Percentiles rank a stretch among this genome's conserved stretches.
phyloP scores from a whole-genome alignment of 768 basidiomycete species.

The Strobilomyces dryophilus region DNA sequence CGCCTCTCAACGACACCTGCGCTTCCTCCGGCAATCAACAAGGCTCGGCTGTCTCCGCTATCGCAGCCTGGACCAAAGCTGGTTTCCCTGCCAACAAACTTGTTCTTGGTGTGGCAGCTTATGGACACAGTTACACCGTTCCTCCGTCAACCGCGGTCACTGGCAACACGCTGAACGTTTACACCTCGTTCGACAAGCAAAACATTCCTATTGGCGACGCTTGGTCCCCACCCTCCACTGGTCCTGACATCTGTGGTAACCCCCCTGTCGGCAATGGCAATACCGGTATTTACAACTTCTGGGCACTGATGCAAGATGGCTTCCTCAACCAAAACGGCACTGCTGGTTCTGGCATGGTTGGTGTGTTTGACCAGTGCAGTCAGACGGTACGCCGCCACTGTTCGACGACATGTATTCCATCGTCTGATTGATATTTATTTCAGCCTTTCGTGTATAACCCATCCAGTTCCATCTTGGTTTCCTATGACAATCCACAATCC shows the following conservation, averaged over 20 bases:
- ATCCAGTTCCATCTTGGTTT: constrained; percentile 49
- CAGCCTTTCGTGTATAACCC: constrained; percentile 69
- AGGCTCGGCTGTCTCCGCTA: constrained; percentile 74
- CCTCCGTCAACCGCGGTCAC: constrained; percentile 21
- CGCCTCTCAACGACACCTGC: constrained; percentile 80
- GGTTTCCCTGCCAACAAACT: constrained; percentile 72
- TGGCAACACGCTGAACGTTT: constrained; percentile 36
- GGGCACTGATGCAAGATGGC: constrained; percentile 55
- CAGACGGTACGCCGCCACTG: constrained; percentile 62
- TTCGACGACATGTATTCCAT: not conserved
- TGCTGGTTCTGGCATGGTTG: constrained; percentile 50
- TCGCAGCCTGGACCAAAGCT: constrained; percentile 70
- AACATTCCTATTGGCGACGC: constrained; percentile 49
- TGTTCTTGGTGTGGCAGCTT: constrained; percentile 80
- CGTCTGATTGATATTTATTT: not conserved
- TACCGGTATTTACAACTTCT: constrained; percentile 58
- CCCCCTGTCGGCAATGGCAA: constrained; percentile 36
- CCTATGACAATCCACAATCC: constrained; percentile 62
- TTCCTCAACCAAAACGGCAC: constrained; percentile 46
- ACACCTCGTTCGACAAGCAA: constrained; percentile 47
- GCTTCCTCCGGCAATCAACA: constrained; percentile 49
- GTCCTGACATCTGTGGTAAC: constrained; percentile 58
- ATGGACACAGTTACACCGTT: constrained; percentile 69
- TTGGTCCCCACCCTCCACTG: constrained; percentile 47
- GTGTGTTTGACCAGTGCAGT: constrained; percentile 61